Evolutionary conservation across 192 early-diverging fungal genomes (phyloP).

Genomic region (Linnemannia zychae): DNA sequence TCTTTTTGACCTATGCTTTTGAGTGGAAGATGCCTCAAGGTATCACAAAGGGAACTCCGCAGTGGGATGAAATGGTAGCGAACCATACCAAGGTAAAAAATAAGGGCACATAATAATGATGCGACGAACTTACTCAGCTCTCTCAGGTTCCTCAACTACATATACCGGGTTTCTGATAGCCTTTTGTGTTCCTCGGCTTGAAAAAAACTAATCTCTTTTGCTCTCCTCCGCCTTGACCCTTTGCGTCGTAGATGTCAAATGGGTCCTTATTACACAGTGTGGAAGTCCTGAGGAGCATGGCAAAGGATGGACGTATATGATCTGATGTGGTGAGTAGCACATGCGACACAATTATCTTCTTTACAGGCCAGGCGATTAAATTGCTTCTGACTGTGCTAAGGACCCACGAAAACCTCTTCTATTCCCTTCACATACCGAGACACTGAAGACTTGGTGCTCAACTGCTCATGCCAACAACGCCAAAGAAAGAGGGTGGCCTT

Average conservation of each 20-base stretch:
- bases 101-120: too few species aligned
- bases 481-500: too few species aligned
- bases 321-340: too few species aligned
- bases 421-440: too few species aligned
- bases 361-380: too few species aligned
- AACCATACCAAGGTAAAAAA: constrained; percentile 7
- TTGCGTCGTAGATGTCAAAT: background rate
- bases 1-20: constrained; percentile 9
- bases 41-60: constrained; percentile 8
- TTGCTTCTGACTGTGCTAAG: too few species aligned
- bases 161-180: background rate
- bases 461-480: too few species aligned
- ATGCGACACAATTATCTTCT: too few species aligned
- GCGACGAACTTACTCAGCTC: background rate
- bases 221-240: too few species aligned
- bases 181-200: background rate
- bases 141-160: too few species aligned
- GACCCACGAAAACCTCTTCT: too few species aligned
- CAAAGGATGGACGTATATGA: constrained; percentile 4
- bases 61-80: constrained; percentile 5
- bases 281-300: constrained; percentile 4
- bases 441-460: too few species aligned
- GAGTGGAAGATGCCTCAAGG: constrained; percentile 6
- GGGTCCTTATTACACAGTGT: background rate
- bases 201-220: background rate